Evolutionary conservation across 192 early-diverging fungal species (phyloP).

Genomic region (Coemansia sp.): DNA sequence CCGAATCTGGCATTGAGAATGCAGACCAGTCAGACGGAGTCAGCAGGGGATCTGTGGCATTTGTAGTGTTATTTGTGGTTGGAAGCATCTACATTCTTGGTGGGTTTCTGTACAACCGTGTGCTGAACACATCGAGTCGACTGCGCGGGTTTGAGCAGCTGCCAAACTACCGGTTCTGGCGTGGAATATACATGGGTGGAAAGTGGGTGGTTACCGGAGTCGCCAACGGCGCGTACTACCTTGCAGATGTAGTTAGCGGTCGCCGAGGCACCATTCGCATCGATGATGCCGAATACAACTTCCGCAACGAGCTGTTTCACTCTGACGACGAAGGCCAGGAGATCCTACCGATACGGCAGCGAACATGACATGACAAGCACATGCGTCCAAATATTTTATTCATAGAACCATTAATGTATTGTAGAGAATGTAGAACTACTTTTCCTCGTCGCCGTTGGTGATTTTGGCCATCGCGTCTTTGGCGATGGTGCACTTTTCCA

Average conservation of each 20-base stretch:
- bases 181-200: conserved; percentile 32
- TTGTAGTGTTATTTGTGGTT: conserved; percentile 46
- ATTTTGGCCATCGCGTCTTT: conserved; percentile 60
- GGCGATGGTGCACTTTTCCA: conserved; percentile 74
- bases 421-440: too few species aligned
- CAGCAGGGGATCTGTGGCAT: conserved; percentile 30
- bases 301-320: conserved; percentile 41
- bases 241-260: conserved; percentile 18
- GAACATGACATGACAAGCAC: not conserved
- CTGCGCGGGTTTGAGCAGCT: conserved; percentile 57
- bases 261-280: conserved; percentile 36
- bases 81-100: conserved; percentile 55
- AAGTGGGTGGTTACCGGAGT: conserved; percentile 11
- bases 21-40: not conserved
- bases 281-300: conserved; percentile 37
- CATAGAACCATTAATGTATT: too few species aligned
- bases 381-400: too few species aligned
- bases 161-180: conserved; percentile 58
- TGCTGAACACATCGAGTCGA: conserved; percentile 47
- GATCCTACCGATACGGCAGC: conserved; percentile 17
- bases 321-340: conserved; percentile 27
- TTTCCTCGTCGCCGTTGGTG: conserved; percentile 13
- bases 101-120: conserved; percentile 58
- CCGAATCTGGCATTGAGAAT: not conserved
- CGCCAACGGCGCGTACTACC: conserved; percentile 5